Base-by-base conservation (phyloP, 108 stramenopile genomes). In the Cyclotella atomus region DNA sequence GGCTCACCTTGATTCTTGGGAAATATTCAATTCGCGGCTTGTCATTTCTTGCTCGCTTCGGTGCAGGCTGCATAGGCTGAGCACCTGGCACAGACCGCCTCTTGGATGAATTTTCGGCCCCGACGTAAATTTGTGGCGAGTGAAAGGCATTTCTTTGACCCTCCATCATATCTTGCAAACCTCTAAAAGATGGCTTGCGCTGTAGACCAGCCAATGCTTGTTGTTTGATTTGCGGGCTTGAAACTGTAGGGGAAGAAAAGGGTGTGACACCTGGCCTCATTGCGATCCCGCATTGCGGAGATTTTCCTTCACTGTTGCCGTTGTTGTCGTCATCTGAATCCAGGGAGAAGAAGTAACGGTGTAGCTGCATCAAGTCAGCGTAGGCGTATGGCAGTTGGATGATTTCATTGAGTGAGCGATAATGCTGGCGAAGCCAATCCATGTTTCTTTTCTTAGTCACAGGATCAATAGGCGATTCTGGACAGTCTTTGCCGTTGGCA, bases 321-420 rank as follows among this genome's bases (percentile, higher is more conserved):
- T n/a, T 81, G 15, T 77, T 88, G 50, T 88, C 89, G 52, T 77
- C 87, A 65, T 91, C 90, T 1, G 43, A 61, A 54, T 65, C 77
- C 23, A 90, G 86, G 30, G 92, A 93, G 59, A 88, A 89, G 70
- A 88, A 93, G 62, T 93, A 85, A 38, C 87, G 85, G 64, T 93
- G 85, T 15, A 93, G 74, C 64, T 88, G 88, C 79, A 89, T 82
- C 56, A 93, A 65, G 70, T 93, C 92, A 5, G 88, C 88, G 44
- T 88, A 81, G 56, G 85, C 85, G 68, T 88, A 93, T 4, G 87
- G 83, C 28, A 93, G 74, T 28, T 84, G 78, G 2, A 77, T 83
- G 34, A 93, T 75, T 35, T 90, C 90, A 30, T 74, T 69, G 47
- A 93, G 54, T 15, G 88, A 75, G 52, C 83, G 79, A 34, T 83